Conservation (phyloP, 805 yeast species). For the Pichia nakasei region DNA sequence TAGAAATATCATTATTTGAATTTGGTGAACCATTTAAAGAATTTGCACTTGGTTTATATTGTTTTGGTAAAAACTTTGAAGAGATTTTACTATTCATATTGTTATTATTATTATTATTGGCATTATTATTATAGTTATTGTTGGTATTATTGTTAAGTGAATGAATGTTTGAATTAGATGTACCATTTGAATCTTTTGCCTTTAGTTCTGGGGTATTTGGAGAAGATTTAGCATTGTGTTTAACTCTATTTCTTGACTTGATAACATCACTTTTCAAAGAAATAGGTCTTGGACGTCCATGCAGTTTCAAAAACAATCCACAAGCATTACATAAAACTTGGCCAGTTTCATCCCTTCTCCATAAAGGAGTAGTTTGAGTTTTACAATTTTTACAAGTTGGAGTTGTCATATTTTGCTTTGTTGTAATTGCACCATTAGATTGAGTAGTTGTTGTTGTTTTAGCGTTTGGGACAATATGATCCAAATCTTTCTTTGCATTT, state of each 20-base stretch:
- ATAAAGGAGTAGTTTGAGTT: conserved; percentile 87
- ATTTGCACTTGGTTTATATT: conserved; percentile 27
- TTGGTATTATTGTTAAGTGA: not conserved
- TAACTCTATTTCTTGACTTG: conserved; percentile 81
- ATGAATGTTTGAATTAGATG: not conserved
- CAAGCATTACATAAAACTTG: conserved; percentile 91
- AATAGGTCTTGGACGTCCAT: conserved; percentile 89
- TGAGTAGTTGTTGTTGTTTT: conserved; percentile 48
- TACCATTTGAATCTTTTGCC: conserved; percentile 32
- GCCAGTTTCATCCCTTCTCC: conserved; percentile 92
- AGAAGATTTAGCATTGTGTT: conserved; percentile 38
- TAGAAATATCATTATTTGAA: conserved; percentile 1
- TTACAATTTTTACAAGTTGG: conserved; percentile 85
- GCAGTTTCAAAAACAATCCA: conserved; percentile 80
- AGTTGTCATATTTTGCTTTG: conserved; percentile 50
- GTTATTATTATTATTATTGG: conserved; percentile 9
- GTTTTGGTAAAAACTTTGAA: conserved; percentile 30
- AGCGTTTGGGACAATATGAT: conserved; percentile 46
- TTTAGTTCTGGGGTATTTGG: conserved; percentile 52
- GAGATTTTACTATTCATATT: conserved; percentile 2
- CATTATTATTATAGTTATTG: conserved; percentile 3
- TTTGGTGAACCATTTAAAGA: conserved; percentile 8
- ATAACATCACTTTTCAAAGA: conserved; percentile 87
- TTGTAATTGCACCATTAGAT: conserved; percentile 55
- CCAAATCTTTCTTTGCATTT: conserved; percentile 14